phyloP scores from a whole-genome alignment of 306 rosid genomes.

The Cucumis cinereus region DNA sequence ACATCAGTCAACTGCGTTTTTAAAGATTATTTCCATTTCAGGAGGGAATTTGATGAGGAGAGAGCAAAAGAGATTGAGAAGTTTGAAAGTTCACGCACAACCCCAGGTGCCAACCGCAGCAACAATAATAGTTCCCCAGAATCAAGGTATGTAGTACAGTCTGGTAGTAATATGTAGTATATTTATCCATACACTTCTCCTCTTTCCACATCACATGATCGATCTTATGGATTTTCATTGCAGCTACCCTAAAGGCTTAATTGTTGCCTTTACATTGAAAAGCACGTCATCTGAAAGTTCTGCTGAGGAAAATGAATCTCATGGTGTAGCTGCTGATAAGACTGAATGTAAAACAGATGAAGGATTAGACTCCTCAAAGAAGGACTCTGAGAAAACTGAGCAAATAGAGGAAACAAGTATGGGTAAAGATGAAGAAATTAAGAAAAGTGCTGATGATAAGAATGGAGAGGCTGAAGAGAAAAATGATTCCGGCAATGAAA shows the following conservation, averaged over 20 bases:
- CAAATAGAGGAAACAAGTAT: constrained; percentile 13
- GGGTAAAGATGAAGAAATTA: constrained; percentile 18
- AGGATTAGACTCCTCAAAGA: constrained; percentile 14
- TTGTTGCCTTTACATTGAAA: constrained; percentile 59
- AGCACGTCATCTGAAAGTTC: constrained; percentile 29
- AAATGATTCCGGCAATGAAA: constrained; percentile 21
- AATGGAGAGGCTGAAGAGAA: constrained; percentile 19
- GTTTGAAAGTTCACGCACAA: constrained; percentile 32
- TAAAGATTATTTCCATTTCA: constrained; percentile 16
- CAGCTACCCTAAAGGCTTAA: constrained; percentile 87
- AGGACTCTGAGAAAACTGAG: constrained; percentile 7
- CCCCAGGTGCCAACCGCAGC: constrained; percentile 12
- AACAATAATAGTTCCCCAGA: constrained; percentile 33
- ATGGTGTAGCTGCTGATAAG: constrained; percentile 18
- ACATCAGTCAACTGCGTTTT: neutral
- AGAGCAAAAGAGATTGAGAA: constrained; percentile 46
- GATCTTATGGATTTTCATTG: constrained; percentile 12
- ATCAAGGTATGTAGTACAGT: constrained; percentile 27
- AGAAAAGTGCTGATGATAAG: constrained; percentile 12
- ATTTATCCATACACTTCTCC: neutral
- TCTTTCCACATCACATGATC: constrained; percentile 2
- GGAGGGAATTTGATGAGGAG: constrained; percentile 69
- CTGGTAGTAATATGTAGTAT: neutral
- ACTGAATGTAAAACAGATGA: constrained; percentile 14
- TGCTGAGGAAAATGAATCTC: constrained; percentile 20